Conservation (phyloP, 192 early-diverging fungal species). For the Podila epicladia region DNA sequence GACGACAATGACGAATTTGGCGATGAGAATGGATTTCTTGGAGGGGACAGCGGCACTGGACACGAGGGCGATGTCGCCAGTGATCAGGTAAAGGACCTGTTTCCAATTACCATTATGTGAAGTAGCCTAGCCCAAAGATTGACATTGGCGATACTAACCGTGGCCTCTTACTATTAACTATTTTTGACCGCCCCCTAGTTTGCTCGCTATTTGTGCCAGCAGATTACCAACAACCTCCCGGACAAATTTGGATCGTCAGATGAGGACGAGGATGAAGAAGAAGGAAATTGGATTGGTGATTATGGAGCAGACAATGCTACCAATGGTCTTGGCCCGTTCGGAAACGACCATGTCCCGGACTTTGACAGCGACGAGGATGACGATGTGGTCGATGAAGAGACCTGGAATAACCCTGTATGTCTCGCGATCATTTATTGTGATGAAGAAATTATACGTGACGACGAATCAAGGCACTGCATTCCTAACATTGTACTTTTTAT, state of each 20-base stretch:
- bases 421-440: not conserved
- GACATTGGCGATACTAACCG: too few species aligned
- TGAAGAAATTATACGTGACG: not conserved
- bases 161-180: too few species aligned
- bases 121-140: too few species aligned
- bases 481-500: not conserved
- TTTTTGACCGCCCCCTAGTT: constrained; percentile 53
- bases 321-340: constrained; percentile 46
- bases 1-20: constrained; percentile 63
- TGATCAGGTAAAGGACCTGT: constrained; percentile 61
- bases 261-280: constrained; percentile 67
- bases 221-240: constrained; percentile 75
- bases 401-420: constrained; percentile 31
- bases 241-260: constrained; percentile 75
- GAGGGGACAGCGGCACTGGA: constrained; percentile 55
- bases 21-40: constrained; percentile 65
- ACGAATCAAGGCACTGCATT: not conserved
- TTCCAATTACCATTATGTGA: too few species aligned
- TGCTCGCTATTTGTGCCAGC: constrained; percentile 75
- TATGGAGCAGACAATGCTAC: constrained; percentile 43
- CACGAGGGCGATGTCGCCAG: constrained; percentile 69
- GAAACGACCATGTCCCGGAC: constrained; percentile 24
- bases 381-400: constrained; percentile 35
- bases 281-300: constrained; percentile 59
- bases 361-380: constrained; percentile 51